These are phyloP conservation scores for Linum usitatissimum DNA, from an alignment of 345 rosid genomes.

Conservation along the genomic window DNA sequence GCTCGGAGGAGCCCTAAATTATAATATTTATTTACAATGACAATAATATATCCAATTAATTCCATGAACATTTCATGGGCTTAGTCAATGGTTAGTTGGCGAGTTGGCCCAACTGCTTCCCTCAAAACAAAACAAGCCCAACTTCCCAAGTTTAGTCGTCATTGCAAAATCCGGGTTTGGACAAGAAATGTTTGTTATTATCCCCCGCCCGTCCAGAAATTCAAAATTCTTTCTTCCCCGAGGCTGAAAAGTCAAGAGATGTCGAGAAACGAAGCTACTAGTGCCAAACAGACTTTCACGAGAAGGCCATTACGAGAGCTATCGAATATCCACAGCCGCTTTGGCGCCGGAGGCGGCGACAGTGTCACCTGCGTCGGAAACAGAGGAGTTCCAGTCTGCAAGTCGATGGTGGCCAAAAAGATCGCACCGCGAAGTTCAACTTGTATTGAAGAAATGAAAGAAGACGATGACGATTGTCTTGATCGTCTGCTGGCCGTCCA, in stretches of 20 bases:
- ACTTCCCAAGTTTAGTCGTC: too few relatives aligned
- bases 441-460: constrained; percentile 12
- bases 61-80: too few relatives aligned
- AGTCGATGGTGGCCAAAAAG: constrained; percentile 2
- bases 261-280: constrained; percentile 21
- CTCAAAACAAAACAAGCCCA: too few relatives aligned
- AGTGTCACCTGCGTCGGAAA: background rate
- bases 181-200: too few relatives aligned
- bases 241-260: constrained; percentile 11
- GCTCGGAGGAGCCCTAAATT: too few relatives aligned
- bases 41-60: too few relatives aligned
- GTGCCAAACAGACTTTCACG: constrained; percentile 19
- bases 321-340: constrained; percentile 13
- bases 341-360: constrained; percentile 6
- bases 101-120: too few relatives aligned
- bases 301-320: constrained; percentile 32
- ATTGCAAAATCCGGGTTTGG: too few relatives aligned
- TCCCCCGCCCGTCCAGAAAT: background rate
- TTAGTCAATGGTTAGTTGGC: too few relatives aligned
- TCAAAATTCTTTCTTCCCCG: background rate
- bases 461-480: constrained; percentile 20
- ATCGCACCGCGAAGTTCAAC: background rate
- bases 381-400: background rate
- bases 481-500: constrained; percentile 59
- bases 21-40: too few relatives aligned